Evolutionary conservation across 2,329 filamentous ascomycete species (phyloP).

Genomic region (Amylocarpus encephaloides): DNA sequence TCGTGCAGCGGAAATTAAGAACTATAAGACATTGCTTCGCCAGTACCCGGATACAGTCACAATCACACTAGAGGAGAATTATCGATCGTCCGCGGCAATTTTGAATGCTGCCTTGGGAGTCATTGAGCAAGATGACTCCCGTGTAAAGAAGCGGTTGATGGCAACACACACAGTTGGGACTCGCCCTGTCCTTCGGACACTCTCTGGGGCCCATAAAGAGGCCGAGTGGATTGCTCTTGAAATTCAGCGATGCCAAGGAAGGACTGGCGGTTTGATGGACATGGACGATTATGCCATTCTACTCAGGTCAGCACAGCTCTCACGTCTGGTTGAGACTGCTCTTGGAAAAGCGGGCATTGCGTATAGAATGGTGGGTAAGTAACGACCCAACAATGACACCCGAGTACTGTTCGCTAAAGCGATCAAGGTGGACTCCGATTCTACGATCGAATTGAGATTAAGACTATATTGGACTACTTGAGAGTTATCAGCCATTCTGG

Average conservation of each 20-base stretch:
- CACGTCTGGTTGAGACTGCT: slow-evolving; percentile 76
- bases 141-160: slow-evolving; percentile 73
- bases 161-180: slow-evolving; percentile 77
- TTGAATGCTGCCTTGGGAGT: slow-evolving; percentile 72
- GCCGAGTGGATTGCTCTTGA: slow-evolving; percentile 86
- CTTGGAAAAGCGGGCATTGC: slow-evolving; percentile 75
- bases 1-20: slow-evolving; percentile 86
- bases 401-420: slow-evolving; percentile 8
- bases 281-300: slow-evolving; percentile 79
- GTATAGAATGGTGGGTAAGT: slow-evolving; percentile 79
- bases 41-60: slow-evolving; percentile 75
- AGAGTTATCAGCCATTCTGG: slow-evolving; percentile 77
- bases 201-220: slow-evolving; percentile 65
- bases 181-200: slow-evolving; percentile 69
- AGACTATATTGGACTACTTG: slow-evolving; percentile 80
- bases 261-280: slow-evolving; percentile 68
- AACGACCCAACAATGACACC: neutral
- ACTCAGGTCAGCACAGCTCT: slow-evolving; percentile 76
- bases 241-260: slow-evolving; percentile 60
- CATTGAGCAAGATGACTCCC: slow-evolving; percentile 79
- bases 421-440: slow-evolving; percentile 65
- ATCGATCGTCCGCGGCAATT: slow-evolving; percentile 83
- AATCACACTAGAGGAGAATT: slow-evolving; percentile 87
- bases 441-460: slow-evolving; percentile 86
- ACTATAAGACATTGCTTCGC: slow-evolving; percentile 69